A percentile compares a stretch with the other conserved stretches of the same genome.
These are phyloP conservation scores for Gloeostereum incarnatum DNA, from an alignment of 768 basidiomycete genomes.

Conservation along the genomic window DNA sequence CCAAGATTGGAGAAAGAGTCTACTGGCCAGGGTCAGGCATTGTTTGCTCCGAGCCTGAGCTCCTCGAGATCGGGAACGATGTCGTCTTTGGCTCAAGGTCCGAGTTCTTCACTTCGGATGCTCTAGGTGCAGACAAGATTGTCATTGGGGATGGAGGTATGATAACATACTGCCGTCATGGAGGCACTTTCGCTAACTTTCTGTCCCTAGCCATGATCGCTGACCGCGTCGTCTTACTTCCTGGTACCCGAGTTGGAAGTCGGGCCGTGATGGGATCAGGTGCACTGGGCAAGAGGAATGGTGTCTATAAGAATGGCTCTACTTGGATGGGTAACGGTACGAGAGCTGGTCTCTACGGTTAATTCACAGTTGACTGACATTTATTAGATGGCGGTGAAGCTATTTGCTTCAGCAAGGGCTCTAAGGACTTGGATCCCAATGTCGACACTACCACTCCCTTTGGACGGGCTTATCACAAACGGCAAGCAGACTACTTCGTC, in stretches of 20 bases:
- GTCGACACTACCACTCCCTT: slow-evolving; percentile 20
- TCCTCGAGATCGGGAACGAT: slow-evolving; percentile 38
- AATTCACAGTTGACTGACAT: neutral
- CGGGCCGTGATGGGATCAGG: slow-evolving; percentile 38
- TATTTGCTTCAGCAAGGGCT: slow-evolving; percentile 21
- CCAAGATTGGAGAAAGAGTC: slow-evolving; percentile 35
- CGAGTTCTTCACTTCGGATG: slow-evolving; percentile 33
- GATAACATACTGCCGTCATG: no score
- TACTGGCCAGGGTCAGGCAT: slow-evolving; percentile 41
- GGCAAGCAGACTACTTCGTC: slow-evolving; percentile 17
- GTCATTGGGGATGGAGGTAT: slow-evolving; percentile 29
- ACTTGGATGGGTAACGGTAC: slow-evolving; percentile 41
- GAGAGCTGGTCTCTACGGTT: slow-evolving; percentile 4
- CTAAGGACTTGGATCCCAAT: slow-evolving; percentile 14
- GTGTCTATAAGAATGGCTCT: slow-evolving; percentile 30
- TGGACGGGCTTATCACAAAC: slow-evolving; percentile 19
- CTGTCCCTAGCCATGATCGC: slow-evolving; percentile 32
- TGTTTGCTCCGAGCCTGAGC: slow-evolving; percentile 35
- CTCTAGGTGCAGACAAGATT: slow-evolving; percentile 28
- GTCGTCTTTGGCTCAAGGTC: slow-evolving; percentile 39
- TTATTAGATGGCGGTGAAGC: slow-evolving; percentile 28
- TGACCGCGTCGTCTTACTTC: slow-evolving; percentile 38
- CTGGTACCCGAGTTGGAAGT: slow-evolving; percentile 27
- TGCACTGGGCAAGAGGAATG: slow-evolving; percentile 31
- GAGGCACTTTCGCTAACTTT: neutral